A percentile compares a stretch with the other conserved stretches of the same genome.
Conservation (phyloP, 352 stramenopile genomes). For the Phytophthora palmivora region DNA sequence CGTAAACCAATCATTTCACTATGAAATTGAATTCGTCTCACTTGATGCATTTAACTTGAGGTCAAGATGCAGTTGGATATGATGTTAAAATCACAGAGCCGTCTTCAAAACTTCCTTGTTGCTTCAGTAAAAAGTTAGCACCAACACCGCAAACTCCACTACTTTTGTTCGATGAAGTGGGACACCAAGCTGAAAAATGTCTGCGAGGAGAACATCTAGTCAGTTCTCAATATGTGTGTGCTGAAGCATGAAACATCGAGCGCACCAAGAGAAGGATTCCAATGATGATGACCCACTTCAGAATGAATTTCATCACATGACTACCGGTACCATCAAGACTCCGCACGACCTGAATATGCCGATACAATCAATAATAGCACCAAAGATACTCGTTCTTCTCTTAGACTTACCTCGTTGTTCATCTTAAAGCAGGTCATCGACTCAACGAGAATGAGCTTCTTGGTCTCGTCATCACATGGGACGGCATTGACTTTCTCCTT, state of each 20-base stretch:
- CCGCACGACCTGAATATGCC: constrained; percentile 55
- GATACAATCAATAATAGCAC: not conserved
- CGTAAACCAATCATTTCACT: too few relatives aligned
- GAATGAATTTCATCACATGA: constrained; percentile 54
- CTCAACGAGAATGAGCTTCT: constrained; percentile 56
- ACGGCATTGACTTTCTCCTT: constrained; percentile 72
- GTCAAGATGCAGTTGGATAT: too few relatives aligned
- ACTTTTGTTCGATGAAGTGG: constrained; percentile 1
- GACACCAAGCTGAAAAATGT: constrained; percentile 7
- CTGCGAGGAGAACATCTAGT: constrained; percentile 1
- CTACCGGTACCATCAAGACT: constrained; percentile 63
- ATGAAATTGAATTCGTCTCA: too few relatives aligned
- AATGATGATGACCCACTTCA: constrained; percentile 71
- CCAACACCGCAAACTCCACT: not conserved
- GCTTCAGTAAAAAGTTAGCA: not conserved
- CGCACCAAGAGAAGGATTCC: constrained; percentile 57
- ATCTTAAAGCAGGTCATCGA: constrained; percentile 65
- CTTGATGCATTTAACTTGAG: too few relatives aligned
- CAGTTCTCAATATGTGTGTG: not conserved
- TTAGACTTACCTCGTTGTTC: constrained; percentile 66
- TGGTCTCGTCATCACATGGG: constrained; percentile 48
- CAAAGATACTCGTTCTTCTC: not conserved
- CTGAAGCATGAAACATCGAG: not conserved
- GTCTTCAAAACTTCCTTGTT: too few relatives aligned
- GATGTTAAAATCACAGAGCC: too few relatives aligned